A percentile compares a stretch with the other conserved stretches of the same genome.
These are phyloP conservation scores for Ceratobasidium sp. DNA, from an alignment of 1,284 basidiomycete genomes.

Conservation along the genomic window DNA sequence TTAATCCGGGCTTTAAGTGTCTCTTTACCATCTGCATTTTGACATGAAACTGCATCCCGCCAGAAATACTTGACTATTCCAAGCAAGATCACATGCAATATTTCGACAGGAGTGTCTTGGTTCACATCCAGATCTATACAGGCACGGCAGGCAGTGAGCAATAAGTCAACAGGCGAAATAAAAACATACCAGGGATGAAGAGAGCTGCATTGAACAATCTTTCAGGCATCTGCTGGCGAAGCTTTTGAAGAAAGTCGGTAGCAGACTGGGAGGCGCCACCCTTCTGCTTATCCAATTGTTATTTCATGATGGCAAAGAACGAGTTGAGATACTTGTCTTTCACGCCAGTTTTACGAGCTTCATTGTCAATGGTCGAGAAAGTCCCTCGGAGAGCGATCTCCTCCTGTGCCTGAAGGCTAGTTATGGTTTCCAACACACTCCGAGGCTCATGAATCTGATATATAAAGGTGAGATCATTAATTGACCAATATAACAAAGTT, in stretches of 20 bases:
- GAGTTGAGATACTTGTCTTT: constrained; percentile 4
- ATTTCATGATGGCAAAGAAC: neutral
- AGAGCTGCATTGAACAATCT: constrained; percentile 48
- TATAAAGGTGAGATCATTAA: neutral
- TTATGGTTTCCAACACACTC: neutral
- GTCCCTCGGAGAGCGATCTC: neutral
- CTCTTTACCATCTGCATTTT: constrained; percentile 46
- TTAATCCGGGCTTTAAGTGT: constrained; percentile 50
- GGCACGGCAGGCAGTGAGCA: no score
- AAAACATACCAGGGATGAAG: constrained; percentile 49
- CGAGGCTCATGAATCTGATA: neutral
- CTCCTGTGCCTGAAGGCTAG: neutral
- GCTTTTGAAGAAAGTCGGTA: neutral
- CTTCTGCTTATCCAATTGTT: neutral
- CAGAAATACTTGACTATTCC: constrained; percentile 59
- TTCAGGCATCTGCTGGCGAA: neutral
- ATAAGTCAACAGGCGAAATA: no score
- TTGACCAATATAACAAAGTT: no score
- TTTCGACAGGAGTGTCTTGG: constrained; percentile 56
- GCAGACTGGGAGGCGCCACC: no score
- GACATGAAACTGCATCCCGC: constrained; percentile 53
- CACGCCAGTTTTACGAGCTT: neutral
- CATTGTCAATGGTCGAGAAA: neutral
- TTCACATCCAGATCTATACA: constrained; percentile 55
- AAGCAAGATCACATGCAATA: constrained; percentile 56